Base-by-base conservation (phyloP, 495 filamentous ascomycete species). In the Daldinia grandis region DNA sequence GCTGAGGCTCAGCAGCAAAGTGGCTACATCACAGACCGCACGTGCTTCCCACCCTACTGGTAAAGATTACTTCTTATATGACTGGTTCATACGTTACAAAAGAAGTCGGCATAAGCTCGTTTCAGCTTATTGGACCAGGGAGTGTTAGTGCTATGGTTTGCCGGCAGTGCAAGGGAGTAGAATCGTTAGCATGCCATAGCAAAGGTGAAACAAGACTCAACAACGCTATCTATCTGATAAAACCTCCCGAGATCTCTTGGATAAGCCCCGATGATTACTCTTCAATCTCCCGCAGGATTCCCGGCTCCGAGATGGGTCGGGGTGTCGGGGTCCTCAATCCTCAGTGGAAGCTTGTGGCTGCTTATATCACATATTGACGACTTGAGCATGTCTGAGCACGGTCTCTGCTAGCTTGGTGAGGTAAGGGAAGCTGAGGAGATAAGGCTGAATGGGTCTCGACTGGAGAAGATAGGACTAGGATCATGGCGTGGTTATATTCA, bases 181-280 rank as follows among this genome's bases (percentile, higher is more conserved):
- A 53, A n/a, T 30, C 14, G 4, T 53, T 12, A n/a, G 17, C 25
- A 28, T 17, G 1, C 30, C 24, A 28, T 7, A 1, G 49, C 27
- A n/a, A 7, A 30, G 12, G 24, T 30, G 49, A 53, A 53, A 53
- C 49, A 17, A 53, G 1, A 14, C 14, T 25, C 9, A 12, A 53
- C 49, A 30, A 6, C 25, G 6, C 24, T 53, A 53, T 53, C 49
- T 53, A 53, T 30, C 12, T 30, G 14, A 53, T 47, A 53, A 17
- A 28, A 24, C 27, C 15, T 7, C 24, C 25, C 40, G 40, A n/a
- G 27, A 27, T 28, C 49, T 53, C 12, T n/a, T 8, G 25, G 30
- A 53, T 53, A 53, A 53, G 49, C 49, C 49, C 49, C 49, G 49
- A 49, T 1, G 17, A 53, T 53, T 53, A 53, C 49, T 17, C 21